A percentile compares a stretch with the other conserved stretches of the same genome.
Conservation (phyloP, 2,329 filamentous ascomycete species). For the Cladorrhinum sp. region DNA sequence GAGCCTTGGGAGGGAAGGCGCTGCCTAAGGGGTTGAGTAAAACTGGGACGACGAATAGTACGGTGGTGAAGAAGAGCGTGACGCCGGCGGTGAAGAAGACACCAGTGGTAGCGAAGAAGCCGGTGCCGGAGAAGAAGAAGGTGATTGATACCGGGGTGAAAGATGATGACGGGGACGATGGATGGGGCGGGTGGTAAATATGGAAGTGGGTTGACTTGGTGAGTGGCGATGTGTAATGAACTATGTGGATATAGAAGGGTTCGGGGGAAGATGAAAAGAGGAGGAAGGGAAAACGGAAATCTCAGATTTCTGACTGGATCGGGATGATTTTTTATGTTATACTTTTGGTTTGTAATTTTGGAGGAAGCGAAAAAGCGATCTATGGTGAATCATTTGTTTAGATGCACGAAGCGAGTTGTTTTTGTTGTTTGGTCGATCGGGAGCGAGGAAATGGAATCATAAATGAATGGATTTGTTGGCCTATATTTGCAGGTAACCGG, state of each 20-base stretch:
- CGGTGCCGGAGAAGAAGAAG: slow-evolving; percentile 48
- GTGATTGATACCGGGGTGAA: slow-evolving; percentile 69
- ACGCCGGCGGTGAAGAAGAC: slow-evolving; percentile 47
- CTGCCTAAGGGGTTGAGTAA: slow-evolving; percentile 83
- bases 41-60: slow-evolving; percentile 30
- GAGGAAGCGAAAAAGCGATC: neutral
- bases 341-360: neutral
- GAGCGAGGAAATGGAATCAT: too few species aligned
- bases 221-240: neutral
- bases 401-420: too few species aligned
- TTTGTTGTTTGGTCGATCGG: neutral
- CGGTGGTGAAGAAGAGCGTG: slow-evolving; percentile 9
- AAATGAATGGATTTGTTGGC: too few species aligned
- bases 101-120: slow-evolving; percentile 37
- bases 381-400: neutral
- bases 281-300: neutral
- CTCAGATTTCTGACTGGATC: neutral
- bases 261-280: neutral
- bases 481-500: neutral
- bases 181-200: slow-evolving; percentile 62
- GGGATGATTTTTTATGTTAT: neutral
- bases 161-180: slow-evolving; percentile 54
- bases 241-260: neutral
- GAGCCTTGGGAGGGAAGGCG: slow-evolving; percentile 48
- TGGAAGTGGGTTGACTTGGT: neutral